Evolutionary conservation across 306 rosid genomes (phyloP), one percentile per base, ranked within the genome.

Genomic region (Castanospermum australe): DNA sequence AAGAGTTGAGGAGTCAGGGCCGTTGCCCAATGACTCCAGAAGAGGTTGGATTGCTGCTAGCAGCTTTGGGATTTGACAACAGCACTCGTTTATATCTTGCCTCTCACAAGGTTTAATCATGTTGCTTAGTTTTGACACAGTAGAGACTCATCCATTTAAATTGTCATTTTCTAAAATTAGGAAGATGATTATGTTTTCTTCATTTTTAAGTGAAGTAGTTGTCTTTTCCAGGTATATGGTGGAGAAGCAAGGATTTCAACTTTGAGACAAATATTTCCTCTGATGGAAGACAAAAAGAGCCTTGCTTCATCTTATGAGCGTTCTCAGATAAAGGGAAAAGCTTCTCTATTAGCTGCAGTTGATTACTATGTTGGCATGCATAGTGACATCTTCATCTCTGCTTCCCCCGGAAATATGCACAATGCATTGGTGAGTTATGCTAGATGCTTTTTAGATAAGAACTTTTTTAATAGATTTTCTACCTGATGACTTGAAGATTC

Each of bases 351-450:
- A 79, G 99, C 99, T 52, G 99, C 99, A 5, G 86, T 93, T 30
- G 99, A 96, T 74, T 96, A 96, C 89, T 96, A 96, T 35, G 88
- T 96, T 33, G 82, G 92, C 85, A 75, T 96, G 94, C 98, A 96
- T 65, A 96, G 98, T 30, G 93, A 93, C 84, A 87, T 96, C 80
- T 96, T 96, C 56, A 69, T 96, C 76, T 96, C 99, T 59, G 99
- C 99, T 88, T 96, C 99, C 70, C 99, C 99, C 4, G 99, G 99
- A 85, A 96, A 96, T 71, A 96, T 96, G 99, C 99, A 96, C 86
- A 96, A 96, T 71, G 99, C 99, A 67, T 33, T 96, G 96, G 99
- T 96, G 80, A 93, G 97, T 79, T 79, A 9, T 66, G 68, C 66
- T 41, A 48, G 61, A 54, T 79, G 65, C 56, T 54, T 81, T 42